phyloP scores from a whole-genome alignment of 495 filamentous ascomycete genomes.

The Neurospora hispaniola region DNA sequence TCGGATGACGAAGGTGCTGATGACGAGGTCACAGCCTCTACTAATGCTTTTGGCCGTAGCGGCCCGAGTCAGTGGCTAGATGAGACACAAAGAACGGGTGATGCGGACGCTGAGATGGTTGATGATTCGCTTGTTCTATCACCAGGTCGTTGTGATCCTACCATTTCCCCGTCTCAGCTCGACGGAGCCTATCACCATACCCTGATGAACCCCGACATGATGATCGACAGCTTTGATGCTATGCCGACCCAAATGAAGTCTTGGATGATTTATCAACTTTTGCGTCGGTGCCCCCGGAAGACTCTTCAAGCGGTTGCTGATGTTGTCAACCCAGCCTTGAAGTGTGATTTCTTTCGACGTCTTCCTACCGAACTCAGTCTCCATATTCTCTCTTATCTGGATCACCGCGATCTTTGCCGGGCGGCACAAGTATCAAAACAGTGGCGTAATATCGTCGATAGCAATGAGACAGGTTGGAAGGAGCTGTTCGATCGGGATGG shows the following conservation, averaged over 20 bases:
- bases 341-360: constrained; percentile 79
- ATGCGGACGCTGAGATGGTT: constrained; percentile 10
- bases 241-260: constrained; percentile 82
- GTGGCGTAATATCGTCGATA: constrained; percentile 83
- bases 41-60: neutral
- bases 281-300: constrained; percentile 78
- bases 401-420: constrained; percentile 77
- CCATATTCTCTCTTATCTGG: constrained; percentile 78
- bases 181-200: constrained; percentile 15
- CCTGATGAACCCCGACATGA: constrained; percentile 64
- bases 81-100: constrained; percentile 20
- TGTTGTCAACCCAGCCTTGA: constrained; percentile 90
- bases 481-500: constrained; percentile 79
- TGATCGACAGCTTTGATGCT: constrained; percentile 83
- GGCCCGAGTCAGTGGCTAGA: constrained; percentile 16
- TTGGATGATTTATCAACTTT: constrained; percentile 91
- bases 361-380: constrained; percentile 81
- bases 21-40: constrained; percentile 21
- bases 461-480: constrained; percentile 93
- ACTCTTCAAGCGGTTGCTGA: constrained; percentile 87
- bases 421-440: constrained; percentile 90
- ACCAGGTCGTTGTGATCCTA: neutral
- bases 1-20: constrained; percentile 29
- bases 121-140: constrained; percentile 1
- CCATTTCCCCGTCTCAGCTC: constrained; percentile 10